Evolutionary conservation across 2,329 filamentous ascomycete genomes (phyloP).

Genomic region (Pyricularia pennisetigena): DNA sequence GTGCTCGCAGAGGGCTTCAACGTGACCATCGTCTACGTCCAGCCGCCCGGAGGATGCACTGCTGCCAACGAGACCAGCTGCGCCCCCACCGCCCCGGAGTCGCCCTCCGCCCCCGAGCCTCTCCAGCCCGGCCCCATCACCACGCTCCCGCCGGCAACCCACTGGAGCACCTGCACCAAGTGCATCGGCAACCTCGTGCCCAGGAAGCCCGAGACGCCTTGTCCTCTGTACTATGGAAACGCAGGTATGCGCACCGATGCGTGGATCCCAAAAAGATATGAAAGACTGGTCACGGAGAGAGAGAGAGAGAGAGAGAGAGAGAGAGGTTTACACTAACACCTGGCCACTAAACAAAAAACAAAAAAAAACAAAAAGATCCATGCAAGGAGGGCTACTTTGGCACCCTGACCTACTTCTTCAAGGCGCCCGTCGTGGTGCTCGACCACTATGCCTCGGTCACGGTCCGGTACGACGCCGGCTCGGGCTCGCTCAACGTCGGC

Average conservation of each 20-base stretch:
- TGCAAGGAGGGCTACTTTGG: not conserved
- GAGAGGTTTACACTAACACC: too few relatives aligned
- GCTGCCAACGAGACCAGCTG: not conserved
- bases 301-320: too few relatives aligned
- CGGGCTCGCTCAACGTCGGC: not conserved
- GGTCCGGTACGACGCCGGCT: not conserved
- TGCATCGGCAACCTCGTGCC: not conserved
- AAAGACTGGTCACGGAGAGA: too few relatives aligned
- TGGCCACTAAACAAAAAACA: not conserved
- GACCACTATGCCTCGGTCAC: not conserved
- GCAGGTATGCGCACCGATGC: not conserved
- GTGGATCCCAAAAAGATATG: too few relatives aligned
- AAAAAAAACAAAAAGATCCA: not conserved
- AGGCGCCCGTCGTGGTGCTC: not conserved
- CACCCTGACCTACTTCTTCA: not conserved
- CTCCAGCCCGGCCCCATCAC: not conserved
- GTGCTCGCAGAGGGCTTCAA: not conserved
- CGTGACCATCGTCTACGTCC: conserved; percentile 1
- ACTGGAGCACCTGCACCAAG: not conserved
- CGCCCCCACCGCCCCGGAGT: not conserved
- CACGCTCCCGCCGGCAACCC: not conserved
- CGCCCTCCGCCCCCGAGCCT: not conserved
- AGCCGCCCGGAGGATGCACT: not conserved
- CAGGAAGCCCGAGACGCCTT: not conserved
- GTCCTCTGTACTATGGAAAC: not conserved